phyloP scores from a whole-genome alignment of 805 yeast genomes.

The Zygosaccharomyces rouxii region DNA sequence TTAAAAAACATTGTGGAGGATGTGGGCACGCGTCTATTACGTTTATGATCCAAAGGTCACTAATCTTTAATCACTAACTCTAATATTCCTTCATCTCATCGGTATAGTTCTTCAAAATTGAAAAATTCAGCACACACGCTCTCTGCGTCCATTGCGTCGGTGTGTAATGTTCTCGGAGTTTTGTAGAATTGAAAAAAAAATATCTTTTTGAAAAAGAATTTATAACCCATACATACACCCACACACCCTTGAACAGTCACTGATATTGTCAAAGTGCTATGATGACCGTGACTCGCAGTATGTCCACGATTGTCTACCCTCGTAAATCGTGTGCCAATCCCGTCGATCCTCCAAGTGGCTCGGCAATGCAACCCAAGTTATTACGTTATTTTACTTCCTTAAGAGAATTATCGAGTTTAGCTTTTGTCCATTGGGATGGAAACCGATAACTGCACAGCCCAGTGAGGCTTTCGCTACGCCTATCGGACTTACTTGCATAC shows the following conservation, averaged over 20 bases:
- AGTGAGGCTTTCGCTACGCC: background rate
- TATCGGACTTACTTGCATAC: background rate
- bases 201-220: background rate
- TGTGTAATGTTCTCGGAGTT: background rate
- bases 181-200: background rate
- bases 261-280: background rate
- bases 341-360: no score
- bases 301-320: background rate
- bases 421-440: no score
- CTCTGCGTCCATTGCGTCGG: background rate
- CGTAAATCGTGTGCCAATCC: background rate
- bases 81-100: background rate
- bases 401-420: no score
- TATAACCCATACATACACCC: background rate
- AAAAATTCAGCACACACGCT: background rate
- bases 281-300: no score
- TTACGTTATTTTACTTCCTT: no score
- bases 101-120: background rate
- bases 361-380: no score
- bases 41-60: no score
- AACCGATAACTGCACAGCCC: background rate
- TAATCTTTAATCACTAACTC: background rate
- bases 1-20: slow-evolving; percentile 9
- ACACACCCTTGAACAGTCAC: background rate
- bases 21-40: background rate